These are phyloP conservation scores for Clavariopsis aquatica DNA, from an alignment of 495 filamentous ascomycete genomes.

Conservation along the genomic window DNA sequence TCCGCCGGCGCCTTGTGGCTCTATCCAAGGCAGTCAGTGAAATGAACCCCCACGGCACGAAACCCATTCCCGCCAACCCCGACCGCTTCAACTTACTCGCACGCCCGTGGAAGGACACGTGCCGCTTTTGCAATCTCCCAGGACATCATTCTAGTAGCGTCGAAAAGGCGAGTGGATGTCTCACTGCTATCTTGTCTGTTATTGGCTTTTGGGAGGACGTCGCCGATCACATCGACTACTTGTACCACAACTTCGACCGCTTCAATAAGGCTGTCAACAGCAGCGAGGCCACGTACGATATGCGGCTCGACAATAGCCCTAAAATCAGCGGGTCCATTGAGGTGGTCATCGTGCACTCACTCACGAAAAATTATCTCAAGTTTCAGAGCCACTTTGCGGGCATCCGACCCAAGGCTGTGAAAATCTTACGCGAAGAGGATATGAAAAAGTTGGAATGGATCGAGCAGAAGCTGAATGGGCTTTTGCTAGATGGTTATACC, in stretches of 20 bases:
- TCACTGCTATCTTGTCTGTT: conserved; percentile 13
- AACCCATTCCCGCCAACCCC: background rate
- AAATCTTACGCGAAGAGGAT: conserved; percentile 1
- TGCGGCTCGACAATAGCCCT: conserved; percentile 12
- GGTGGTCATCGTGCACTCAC: conserved; percentile 7
- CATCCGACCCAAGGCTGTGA: conserved; percentile 4
- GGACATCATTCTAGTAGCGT: conserved; percentile 15
- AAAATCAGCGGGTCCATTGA: background rate
- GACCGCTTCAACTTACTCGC: conserved; percentile 23
- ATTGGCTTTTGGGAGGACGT: conserved; percentile 28
- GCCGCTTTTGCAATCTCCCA: conserved; percentile 18
- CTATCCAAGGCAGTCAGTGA: conserved; percentile 13
- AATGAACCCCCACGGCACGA: conserved; percentile 14
- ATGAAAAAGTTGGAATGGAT: background rate
- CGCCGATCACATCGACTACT: background rate
- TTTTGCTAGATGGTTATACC: conserved; percentile 8
- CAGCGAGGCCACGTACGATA: conserved; percentile 15
- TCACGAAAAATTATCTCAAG: conserved; percentile 26
- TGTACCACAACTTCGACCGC: background rate
- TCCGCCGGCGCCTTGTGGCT: background rate
- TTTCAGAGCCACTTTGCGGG: conserved; percentile 12
- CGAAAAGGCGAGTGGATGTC: conserved; percentile 7
- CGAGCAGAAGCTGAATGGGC: conserved; percentile 1
- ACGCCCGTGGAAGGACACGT: background rate
- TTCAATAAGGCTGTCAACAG: conserved; percentile 17